Conservation (phyloP, 2,329 filamentous ascomycete genomes). For the Ophiostoma perfectum region DNA sequence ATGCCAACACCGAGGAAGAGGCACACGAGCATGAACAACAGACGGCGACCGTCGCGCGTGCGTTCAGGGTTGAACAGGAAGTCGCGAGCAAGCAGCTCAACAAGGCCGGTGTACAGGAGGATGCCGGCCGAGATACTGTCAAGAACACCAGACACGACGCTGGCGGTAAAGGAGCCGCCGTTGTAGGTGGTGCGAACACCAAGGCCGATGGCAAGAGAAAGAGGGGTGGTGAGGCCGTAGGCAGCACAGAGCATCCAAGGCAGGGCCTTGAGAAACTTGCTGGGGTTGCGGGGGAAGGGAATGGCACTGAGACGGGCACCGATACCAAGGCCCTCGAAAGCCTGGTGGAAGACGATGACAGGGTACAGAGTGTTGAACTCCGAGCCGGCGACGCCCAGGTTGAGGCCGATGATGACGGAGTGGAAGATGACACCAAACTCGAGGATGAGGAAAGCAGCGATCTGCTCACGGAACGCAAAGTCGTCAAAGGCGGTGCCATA, state of each 20-base stretch:
- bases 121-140: constrained; percentile 88
- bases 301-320: constrained; percentile 75
- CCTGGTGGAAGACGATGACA: constrained; percentile 80
- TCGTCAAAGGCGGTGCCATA: constrained; percentile 28
- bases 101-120: constrained; percentile 88
- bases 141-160: constrained; percentile 81
- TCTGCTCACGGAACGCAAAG: constrained; percentile 38
- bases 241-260: constrained; percentile 67
- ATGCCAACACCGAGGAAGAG: constrained; percentile 69
- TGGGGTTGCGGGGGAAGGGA: constrained; percentile 56
- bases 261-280: constrained; percentile 56
- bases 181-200: constrained; percentile 64
- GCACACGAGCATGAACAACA: constrained; percentile 65
- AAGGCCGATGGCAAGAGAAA: constrained; percentile 78
- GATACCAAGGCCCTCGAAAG: constrained; percentile 89
- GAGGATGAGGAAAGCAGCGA: constrained; percentile 69
- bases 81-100: constrained; percentile 91
- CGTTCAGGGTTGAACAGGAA: constrained; percentile 93
- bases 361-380: constrained; percentile 58
- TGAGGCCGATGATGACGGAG: constrained; percentile 88
- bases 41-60: constrained; percentile 64
- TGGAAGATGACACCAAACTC: constrained; percentile 96
- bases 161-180: constrained; percentile 49
- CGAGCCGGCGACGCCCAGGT: constrained; percentile 55
- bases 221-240: constrained; percentile 76